Base-by-base conservation (phyloP, 1,284 basidiomycete genomes). In the Pseudozyma sp. region DNA sequence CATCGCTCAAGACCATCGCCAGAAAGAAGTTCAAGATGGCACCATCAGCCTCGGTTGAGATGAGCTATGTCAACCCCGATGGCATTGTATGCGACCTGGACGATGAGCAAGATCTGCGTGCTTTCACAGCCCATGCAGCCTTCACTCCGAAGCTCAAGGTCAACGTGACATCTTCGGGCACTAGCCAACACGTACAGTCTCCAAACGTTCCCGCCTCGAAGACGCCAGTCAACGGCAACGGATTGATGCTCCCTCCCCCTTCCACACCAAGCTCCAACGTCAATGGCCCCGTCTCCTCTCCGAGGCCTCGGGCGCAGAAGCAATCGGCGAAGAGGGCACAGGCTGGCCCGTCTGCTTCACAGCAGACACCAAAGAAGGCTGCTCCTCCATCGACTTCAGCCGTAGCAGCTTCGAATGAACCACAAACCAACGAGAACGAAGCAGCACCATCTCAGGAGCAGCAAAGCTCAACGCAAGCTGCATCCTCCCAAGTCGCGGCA, bases 51-150 rank as follows among this genome's bases (percentile, higher is more conserved):
- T 48, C 60, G 12, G 58, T 78, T 45, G 43, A 66, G 49, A 67
- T 80, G 52, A 73, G 72, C 52, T 80, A 76, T 51, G 54, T 70
- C 45, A 77, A 77, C 4, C 57, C 70, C 1, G 76, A 78, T 42
- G 78, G 76, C 11, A 42, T 65, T 47, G n/a, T 61, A 6, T 74
- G 74, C 44, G 72, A 76, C 18, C 61, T 80, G 11, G 73, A 80
- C 19, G 78, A 80, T 42, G 61, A 65, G 16, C 56, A 76, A 38
- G 78, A 80, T 45, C 67, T 80, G 25, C 64, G 62, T 21, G 78
- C 78, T 3, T 62, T 80, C 35, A 73, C 62, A 16, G 67, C 65
- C 13, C 70, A 78, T 56, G 78, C 78, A 9, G 59, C 65, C 19
- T 48, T 67, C 36, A 59, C 63, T 16, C 57, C 54, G 12, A 70